Conservation (phyloP, 169 alveolate genomes). For the Eimeria falciformis region DNA sequence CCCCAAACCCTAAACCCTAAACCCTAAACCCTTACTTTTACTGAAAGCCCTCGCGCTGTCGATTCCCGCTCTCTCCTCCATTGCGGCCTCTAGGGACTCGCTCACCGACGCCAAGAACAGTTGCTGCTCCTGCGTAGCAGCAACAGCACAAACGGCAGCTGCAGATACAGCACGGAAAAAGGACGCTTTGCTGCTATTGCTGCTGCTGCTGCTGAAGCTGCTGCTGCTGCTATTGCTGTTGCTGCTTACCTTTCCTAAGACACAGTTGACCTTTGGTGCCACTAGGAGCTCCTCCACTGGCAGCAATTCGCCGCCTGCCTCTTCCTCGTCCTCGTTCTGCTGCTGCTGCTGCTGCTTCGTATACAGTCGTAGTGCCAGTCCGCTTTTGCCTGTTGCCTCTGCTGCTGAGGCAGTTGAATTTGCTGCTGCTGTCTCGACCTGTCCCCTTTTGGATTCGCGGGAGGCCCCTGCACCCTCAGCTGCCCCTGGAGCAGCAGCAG, state of each 20-base stretch:
- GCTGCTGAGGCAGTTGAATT: not conserved
- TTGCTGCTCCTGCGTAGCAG: conserved; percentile 31
- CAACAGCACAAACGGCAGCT: conserved; percentile 3
- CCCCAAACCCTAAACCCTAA: conserved; percentile 27
- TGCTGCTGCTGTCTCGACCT: not conserved
- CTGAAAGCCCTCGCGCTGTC: conserved; percentile 23
- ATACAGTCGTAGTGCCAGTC: conserved; percentile 5
- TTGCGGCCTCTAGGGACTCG: conserved; percentile 26
- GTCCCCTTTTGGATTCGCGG: not conserved
- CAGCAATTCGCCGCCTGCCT: conserved; percentile 12
- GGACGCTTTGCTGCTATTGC: not conserved
- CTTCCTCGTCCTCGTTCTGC: conserved; percentile 17
- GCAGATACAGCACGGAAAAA: not conserved
- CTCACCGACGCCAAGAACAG: conserved; percentile 12
- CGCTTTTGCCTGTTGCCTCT: not conserved
- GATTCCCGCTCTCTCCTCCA: conserved; percentile 34
- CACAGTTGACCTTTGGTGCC: conserved; percentile 37
- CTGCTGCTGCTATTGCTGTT: conserved; percentile 43
- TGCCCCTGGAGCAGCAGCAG: not conserved
- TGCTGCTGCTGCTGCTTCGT: conserved; percentile 33
- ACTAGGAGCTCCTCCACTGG: conserved; percentile 47
- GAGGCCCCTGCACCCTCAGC: not conserved
- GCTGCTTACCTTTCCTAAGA: conserved; percentile 40
- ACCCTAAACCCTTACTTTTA: conserved; percentile 30
- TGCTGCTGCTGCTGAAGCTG: conserved; percentile 19